Evolutionary conservation across 1,284 basidiomycete genomes (phyloP).

Genomic region (Cryptococcus jaspeensis): DNA sequence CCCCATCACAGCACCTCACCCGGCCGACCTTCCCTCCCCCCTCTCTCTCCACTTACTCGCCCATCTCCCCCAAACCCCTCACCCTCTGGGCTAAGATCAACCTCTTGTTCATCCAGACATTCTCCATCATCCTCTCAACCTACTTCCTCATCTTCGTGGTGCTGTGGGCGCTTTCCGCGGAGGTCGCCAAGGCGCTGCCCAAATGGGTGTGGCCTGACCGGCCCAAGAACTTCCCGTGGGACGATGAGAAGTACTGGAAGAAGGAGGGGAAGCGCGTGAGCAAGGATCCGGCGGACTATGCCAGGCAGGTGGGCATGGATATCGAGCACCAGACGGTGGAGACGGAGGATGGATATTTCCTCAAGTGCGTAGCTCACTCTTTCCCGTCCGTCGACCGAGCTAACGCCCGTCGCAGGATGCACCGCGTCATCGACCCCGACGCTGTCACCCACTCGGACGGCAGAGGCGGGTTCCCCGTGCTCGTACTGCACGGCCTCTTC

Average conservation of each 20-base stretch:
- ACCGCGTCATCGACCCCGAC: slow-evolving; percentile 57
- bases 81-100: slow-evolving; percentile 36
- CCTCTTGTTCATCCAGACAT: slow-evolving; percentile 54
- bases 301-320: slow-evolving; percentile 58
- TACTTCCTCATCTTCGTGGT: slow-evolving; percentile 55
- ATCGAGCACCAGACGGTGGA: slow-evolving; percentile 60
- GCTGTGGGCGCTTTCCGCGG: slow-evolving; percentile 48
- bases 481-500: slow-evolving; percentile 64
- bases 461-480: slow-evolving; percentile 59
- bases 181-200: slow-evolving; percentile 38
- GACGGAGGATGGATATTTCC: slow-evolving; percentile 61
- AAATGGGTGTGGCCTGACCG: slow-evolving; percentile 36
- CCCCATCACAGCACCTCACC: slow-evolving; percentile 48
- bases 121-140: slow-evolving; percentile 56
- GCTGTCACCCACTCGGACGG: slow-evolving; percentile 53
- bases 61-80: slow-evolving; percentile 38
- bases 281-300: slow-evolving; percentile 61
- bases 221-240: slow-evolving; percentile 54
- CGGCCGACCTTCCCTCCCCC: slow-evolving; percentile 52
- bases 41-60: slow-evolving; percentile 45
- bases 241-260: slow-evolving; percentile 55
- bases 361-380: slow-evolving; percentile 47
- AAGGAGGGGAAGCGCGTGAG: slow-evolving; percentile 55
- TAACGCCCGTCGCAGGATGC: slow-evolving; percentile 47
- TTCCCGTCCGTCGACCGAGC: background rate